Percentiles rank a stretch among this genome's conserved stretches.
phyloP scores from a whole-genome alignment of 2,329 filamentous ascomycete genomes.

The Cladophialophora yegresii region DNA sequence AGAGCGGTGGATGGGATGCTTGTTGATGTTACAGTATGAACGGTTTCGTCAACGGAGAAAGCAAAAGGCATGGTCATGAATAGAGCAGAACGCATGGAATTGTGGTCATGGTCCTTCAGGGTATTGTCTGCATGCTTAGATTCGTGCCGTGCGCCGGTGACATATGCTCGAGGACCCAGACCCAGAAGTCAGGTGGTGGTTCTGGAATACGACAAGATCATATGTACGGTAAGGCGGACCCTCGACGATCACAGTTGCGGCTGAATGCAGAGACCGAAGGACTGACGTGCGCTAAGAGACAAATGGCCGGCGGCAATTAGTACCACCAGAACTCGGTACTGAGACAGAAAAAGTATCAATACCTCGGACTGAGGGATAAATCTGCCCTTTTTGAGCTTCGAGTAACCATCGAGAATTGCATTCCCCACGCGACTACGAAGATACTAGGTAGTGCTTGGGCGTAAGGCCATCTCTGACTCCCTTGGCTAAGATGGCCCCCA shows the following conservation, averaged over 20 bases:
- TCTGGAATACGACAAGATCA: not conserved
- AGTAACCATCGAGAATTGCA: not conserved
- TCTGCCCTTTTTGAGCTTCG: not conserved
- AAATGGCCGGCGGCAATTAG: not conserved
- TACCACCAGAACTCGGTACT: not conserved
- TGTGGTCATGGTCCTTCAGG: not conserved
- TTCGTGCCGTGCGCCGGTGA: not conserved
- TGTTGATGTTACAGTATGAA: not conserved
- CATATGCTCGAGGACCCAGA: not conserved
- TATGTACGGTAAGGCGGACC: not conserved
- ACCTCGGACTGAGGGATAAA: not conserved
- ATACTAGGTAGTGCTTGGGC: not conserved
- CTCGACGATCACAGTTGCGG: not conserved
- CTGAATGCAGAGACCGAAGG: not conserved
- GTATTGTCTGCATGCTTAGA: not conserved
- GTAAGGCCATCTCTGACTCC: not conserved
- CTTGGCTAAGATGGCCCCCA: constrained; percentile 23
- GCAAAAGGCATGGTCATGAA: not conserved
- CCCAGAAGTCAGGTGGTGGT: not conserved
- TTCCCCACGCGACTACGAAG: not conserved
- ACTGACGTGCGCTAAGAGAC: not conserved
- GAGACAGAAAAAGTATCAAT: not conserved
- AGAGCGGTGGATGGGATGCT: not conserved
- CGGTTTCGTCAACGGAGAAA: not conserved
- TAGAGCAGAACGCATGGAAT: not conserved